Percentiles rank a stretch among this genome's conserved stretches.
phyloP scores from a whole-genome alignment of 306 rosid species.

The Prunus armeniaca region DNA sequence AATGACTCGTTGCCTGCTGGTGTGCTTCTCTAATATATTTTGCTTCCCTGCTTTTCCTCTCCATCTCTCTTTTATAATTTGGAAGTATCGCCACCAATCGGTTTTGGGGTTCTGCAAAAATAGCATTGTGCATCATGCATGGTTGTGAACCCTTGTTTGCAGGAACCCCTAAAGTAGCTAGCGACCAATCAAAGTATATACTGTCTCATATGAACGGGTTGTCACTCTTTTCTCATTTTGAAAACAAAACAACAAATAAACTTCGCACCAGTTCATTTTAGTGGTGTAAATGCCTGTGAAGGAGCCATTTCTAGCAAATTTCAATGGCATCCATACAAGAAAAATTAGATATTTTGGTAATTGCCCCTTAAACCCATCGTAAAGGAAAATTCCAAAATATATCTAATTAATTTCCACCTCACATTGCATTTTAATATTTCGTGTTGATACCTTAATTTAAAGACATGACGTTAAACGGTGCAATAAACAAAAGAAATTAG shows the following conservation, averaged over 20 bases:
- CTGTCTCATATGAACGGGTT: not conserved
- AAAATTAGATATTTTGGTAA: not conserved
- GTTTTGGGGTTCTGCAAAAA: constrained; percentile 21
- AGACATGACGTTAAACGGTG: too few species aligned
- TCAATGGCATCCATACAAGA: not conserved
- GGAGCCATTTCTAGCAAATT: not conserved
- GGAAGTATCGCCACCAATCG: constrained; percentile 3
- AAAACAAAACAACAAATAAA: not conserved
- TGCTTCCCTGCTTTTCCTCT: constrained; percentile 31
- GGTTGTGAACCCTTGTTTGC: constrained; percentile 1
- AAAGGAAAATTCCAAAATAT: not conserved
- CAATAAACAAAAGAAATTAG: too few species aligned
- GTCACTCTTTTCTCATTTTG: not conserved
- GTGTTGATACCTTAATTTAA: too few species aligned
- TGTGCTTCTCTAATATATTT: not conserved
- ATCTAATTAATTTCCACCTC: not conserved
- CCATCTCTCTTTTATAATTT: constrained; percentile 27
- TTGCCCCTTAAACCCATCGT: not conserved
- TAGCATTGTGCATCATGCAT: not conserved
- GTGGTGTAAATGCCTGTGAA: not conserved
- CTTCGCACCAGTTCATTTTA: not conserved
- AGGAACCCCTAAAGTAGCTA: not conserved
- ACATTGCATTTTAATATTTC: not conserved
- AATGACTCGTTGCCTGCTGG: constrained; percentile 18
- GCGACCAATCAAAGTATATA: not conserved